Conservation (phyloP, 257 asterid genomes). For the Nicotiana tabacum region DNA sequence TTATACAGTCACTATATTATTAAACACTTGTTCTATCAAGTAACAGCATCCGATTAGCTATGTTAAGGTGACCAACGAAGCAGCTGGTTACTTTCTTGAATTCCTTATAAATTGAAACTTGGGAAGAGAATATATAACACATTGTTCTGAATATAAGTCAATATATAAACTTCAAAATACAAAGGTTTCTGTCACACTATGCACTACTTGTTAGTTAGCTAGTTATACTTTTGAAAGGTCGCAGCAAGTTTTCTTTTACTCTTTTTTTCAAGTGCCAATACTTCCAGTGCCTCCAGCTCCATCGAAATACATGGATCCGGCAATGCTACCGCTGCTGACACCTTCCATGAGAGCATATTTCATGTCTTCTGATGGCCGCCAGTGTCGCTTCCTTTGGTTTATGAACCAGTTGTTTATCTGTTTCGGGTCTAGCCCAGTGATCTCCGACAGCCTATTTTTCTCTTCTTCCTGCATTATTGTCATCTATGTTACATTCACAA, state of each 20-base stretch:
- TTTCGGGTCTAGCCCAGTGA: conserved; percentile 62
- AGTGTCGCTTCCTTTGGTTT: conserved; percentile 80
- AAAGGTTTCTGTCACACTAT: not conserved
- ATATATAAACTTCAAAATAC: not conserved
- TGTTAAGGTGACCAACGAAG: too few relatives aligned
- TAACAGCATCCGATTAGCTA: too few relatives aligned
- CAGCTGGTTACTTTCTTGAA: too few relatives aligned
- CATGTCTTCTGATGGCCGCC: conserved; percentile 84
- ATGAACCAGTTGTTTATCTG: conserved; percentile 92
- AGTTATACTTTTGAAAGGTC: not conserved
- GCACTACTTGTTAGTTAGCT: not conserved
- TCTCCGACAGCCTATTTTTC: conserved; percentile 54
- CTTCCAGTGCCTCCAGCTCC: conserved; percentile 29
- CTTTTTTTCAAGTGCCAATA: conserved; percentile 21
- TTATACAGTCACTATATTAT: too few relatives aligned
- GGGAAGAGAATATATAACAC: not conserved
- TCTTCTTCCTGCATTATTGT: conserved; percentile 58
- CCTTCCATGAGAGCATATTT: conserved; percentile 65
- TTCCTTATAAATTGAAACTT: too few relatives aligned
- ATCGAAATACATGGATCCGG: conserved; percentile 29
- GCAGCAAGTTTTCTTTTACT: not conserved
- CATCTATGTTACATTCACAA: not conserved
- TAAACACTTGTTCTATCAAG: too few relatives aligned
- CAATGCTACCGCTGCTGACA: conserved; percentile 16
- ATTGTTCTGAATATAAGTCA: not conserved